Evolutionary conservation across 2,329 filamentous ascomycete genomes (phyloP).

Genomic region (Chlorencoelia australis): DNA sequence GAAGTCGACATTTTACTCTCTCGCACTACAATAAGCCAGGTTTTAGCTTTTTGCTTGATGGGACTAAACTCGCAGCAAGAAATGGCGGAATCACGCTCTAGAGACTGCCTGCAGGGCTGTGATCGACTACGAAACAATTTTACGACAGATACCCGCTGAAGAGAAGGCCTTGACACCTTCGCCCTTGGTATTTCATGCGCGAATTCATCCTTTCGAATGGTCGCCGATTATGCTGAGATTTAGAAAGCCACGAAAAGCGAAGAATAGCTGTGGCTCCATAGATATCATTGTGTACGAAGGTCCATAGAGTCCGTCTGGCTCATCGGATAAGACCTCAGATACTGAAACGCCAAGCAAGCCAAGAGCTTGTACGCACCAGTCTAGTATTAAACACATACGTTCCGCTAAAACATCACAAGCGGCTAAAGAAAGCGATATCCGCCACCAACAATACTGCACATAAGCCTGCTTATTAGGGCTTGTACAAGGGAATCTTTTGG

Average conservation of each 20-base stretch:
- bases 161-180: constrained; percentile 7
- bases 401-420: constrained; percentile 9
- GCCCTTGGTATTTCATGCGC: constrained; percentile 7
- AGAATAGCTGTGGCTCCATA: constrained; percentile 9
- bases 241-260: constrained; percentile 6
- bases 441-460: constrained; percentile 12
- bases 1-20: constrained; percentile 9
- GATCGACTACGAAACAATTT: constrained; percentile 9
- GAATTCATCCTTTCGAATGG: constrained; percentile 7
- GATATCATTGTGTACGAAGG: constrained; percentile 7
- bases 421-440: constrained; percentile 12
- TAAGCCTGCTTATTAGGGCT: constrained; percentile 15
- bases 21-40: constrained; percentile 12
- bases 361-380: constrained; percentile 9
- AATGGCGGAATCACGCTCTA: constrained; percentile 13
- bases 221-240: constrained; percentile 7
- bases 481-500: constrained; percentile 11
- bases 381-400: constrained; percentile 8
- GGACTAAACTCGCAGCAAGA: constrained; percentile 12
- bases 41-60: constrained; percentile 12
- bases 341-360: constrained; percentile 11
- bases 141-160: constrained; percentile 6
- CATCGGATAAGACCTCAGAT: constrained; percentile 10
- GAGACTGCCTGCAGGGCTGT: constrained; percentile 8
- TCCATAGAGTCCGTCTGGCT: constrained; percentile 9